phyloP scores from a whole-genome alignment of 2,329 filamentous ascomycete species.

The Paecilomyces sp. region DNA sequence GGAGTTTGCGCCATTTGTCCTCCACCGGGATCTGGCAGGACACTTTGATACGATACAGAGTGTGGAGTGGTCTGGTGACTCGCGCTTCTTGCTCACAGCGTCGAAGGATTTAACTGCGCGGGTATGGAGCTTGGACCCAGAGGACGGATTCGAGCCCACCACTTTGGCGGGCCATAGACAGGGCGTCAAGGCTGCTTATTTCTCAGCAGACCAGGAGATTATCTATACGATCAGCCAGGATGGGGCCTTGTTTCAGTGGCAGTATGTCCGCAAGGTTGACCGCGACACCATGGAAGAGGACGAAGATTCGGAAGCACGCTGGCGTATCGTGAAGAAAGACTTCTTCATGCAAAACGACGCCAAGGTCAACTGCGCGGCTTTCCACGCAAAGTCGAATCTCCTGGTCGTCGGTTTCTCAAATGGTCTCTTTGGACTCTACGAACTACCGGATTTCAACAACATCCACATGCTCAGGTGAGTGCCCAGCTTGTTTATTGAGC shows the following conservation, averaged over 20 bases:
- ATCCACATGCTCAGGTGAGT: slow-evolving; percentile 68
- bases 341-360: slow-evolving; percentile 92
- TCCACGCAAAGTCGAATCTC: slow-evolving; percentile 79
- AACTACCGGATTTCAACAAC: slow-evolving; percentile 90
- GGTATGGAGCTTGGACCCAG: slow-evolving; percentile 87
- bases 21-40: slow-evolving; percentile 75
- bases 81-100: slow-evolving; percentile 85
- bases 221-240: slow-evolving; percentile 97
- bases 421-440: slow-evolving; percentile 87
- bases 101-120: slow-evolving; percentile 88
- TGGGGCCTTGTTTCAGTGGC: slow-evolving; percentile 92
- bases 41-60: slow-evolving; percentile 83
- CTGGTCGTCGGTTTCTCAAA: slow-evolving; percentile 96
- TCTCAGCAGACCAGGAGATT: slow-evolving; percentile 86
- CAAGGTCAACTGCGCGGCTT: slow-evolving; percentile 81
- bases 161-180: slow-evolving; percentile 87
- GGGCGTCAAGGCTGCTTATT: slow-evolving; percentile 89
- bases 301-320: slow-evolving; percentile 64
- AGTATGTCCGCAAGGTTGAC: slow-evolving; percentile 61
- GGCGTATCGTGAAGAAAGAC: slow-evolving; percentile 85
- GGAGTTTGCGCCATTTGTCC: slow-evolving; percentile 91
- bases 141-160: slow-evolving; percentile 84
- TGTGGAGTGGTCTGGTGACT: slow-evolving; percentile 94
- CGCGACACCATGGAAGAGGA: slow-evolving; percentile 55
- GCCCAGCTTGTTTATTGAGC: not conserved